Percentiles rank a stretch among this genome's conserved stretches.
Evolutionary conservation across 2,329 filamentous ascomycete species (phyloP).

Genomic region (Colletotrichum sp.): DNA sequence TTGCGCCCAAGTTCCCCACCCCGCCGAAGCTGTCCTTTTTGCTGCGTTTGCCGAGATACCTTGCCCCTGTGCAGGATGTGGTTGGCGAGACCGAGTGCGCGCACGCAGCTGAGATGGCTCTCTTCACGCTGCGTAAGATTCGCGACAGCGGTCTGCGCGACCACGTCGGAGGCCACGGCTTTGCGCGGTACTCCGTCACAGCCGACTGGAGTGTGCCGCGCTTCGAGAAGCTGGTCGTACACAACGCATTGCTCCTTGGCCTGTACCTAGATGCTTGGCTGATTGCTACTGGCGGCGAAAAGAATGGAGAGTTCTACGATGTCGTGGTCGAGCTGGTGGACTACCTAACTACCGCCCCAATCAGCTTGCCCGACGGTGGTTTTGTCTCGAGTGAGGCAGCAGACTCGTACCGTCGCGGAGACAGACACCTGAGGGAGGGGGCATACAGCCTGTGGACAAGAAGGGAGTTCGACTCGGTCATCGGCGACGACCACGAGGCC

Average conservation of each 20-base stretch:
- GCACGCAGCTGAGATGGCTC: conserved; percentile 77
- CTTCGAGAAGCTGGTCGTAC: conserved; percentile 96
- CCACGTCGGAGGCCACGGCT: conserved; percentile 59
- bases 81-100: conserved; percentile 81
- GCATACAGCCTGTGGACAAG: conserved; percentile 95
- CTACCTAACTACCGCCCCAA: conserved; percentile 78
- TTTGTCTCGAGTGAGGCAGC: conserved; percentile 92
- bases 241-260: conserved; percentile 85
- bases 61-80: conserved; percentile 78
- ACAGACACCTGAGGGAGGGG: conserved; percentile 85
- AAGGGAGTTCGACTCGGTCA: conserved; percentile 80
- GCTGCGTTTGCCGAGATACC: conserved; percentile 74
- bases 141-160: conserved; percentile 59
- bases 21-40: conserved; percentile 86
- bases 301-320: conserved; percentile 75
- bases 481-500: conserved; percentile 55
- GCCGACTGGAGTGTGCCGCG: conserved; percentile 92
- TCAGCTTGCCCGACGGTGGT: conserved; percentile 72
- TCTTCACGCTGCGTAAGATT: conserved; percentile 81
- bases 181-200: conserved; percentile 83
- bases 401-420: conserved; percentile 77
- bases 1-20: conserved; percentile 87
- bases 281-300: conserved; percentile 45
- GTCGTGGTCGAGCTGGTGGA: conserved; percentile 82
- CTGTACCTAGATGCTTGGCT: conserved; percentile 89